Conservation (phyloP, 805 yeast species). For the Candida corydali region DNA sequence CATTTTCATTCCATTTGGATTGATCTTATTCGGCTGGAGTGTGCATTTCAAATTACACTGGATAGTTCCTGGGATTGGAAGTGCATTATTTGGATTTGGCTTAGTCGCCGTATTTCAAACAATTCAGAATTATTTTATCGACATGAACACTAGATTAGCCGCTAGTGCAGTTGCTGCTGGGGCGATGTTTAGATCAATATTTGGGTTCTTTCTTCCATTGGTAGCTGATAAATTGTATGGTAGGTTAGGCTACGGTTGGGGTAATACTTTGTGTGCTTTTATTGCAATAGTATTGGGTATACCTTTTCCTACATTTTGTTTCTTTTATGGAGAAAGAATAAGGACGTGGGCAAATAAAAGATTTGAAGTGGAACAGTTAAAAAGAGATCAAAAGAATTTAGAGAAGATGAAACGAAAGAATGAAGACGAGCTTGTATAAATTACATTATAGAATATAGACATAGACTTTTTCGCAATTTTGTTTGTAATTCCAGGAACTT, state of each 20-base stretch:
- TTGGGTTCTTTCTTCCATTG: constrained; percentile 37
- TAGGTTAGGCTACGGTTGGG: constrained; percentile 36
- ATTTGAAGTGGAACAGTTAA: constrained; percentile 20
- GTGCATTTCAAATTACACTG: constrained; percentile 32
- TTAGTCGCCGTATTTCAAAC: constrained; percentile 35
- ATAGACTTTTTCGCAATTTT: no score
- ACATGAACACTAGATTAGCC: constrained; percentile 33
- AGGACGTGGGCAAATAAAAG: constrained; percentile 30
- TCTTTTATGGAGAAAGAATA: constrained; percentile 31
- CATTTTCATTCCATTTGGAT: constrained; percentile 31
- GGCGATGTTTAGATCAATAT: constrained; percentile 35
- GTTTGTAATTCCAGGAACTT: no score
- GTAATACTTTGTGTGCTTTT: constrained; percentile 35
- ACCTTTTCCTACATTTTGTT: constrained; percentile 36
- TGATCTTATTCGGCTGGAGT: constrained; percentile 41
- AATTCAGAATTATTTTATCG: constrained; percentile 35
- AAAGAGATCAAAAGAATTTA: constrained; percentile 19
- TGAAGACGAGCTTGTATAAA: constrained; percentile 5
- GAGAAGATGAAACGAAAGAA: constrained; percentile 13
- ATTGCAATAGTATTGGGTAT: constrained; percentile 30
- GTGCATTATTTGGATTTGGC: constrained; percentile 34
- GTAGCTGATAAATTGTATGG: constrained; percentile 35
- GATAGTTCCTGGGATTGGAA: constrained; percentile 36
- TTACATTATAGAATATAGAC: no score
- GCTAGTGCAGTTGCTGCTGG: constrained; percentile 40